Evolutionary conservation across 2,329 filamentous ascomycete genomes (phyloP), one percentile per base, ranked within the genome.

Genomic region (Monascus ruber): DNA sequence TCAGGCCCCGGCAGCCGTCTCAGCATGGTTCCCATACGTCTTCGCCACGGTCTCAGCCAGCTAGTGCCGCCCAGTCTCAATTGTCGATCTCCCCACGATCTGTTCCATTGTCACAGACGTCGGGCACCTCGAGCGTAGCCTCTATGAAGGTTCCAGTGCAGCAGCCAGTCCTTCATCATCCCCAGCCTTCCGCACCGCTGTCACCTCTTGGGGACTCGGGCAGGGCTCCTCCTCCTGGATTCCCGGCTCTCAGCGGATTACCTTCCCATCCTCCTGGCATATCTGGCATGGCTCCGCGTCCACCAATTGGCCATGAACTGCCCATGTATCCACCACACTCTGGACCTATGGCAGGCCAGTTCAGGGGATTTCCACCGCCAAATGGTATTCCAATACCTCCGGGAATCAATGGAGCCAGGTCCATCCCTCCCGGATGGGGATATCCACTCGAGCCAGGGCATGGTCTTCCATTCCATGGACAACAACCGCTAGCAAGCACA

Each of bases 1-100:
- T 79, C 47, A 82, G 83, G 45, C 74, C 79, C 31, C 79, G 85
- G 40, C 84, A 88, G 44, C 66, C 77, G 35, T 91, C 86, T 6
- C 85, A 93, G 47, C 86, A 91, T 57, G 81, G 80, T 25, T 78
- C 78, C 6, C 77, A 80, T 55, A 70, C 76, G 5, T 75, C 77
- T 5, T 81, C 79, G 37, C 83, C 85, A 3, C 79, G 62, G 34
- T 69, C 66, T 8, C 66, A 69, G 42, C 52, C 63, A 26, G 57
- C 61, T 31, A 61, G 58, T 38, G 58, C 62, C 17, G 65, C 82
- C 45, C 75, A 79, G 2, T 80, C 84, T 1, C 76, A 83, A 55
- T 73, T 81, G 45, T 64, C 76, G 0, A 69, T 70, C 26, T 79
- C 77, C 36, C 77, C 77, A 8, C 66, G 65, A 37, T 76, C 77